Base-by-base conservation (phyloP, 306 rosid genomes). In the Sophora flavescens region DNA sequence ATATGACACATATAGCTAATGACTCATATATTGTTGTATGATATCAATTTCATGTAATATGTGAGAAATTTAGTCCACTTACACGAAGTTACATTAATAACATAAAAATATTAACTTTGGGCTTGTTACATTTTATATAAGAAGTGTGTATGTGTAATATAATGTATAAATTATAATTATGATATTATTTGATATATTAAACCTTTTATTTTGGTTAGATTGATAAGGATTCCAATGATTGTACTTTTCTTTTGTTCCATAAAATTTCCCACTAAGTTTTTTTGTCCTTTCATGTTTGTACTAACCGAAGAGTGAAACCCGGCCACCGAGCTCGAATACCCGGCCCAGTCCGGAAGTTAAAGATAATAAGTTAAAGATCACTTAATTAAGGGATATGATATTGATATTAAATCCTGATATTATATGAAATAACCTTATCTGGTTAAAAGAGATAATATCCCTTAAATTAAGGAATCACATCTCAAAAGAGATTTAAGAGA, bases 1-100 rank as follows among this genome's bases (percentile, higher is more conserved):
- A 78, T 76, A 50, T 8, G 32, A 44, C 32, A 4, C 45, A 73
- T 38, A 12, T 38, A 10, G 5, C 15, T 69, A 35, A 22, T 69
- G 11, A 1, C n/a, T 68, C 8, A 30, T n/a, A 36, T 17, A 13
- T 35, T 18, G 35, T 33, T 52, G 35, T 8, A 1, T 33, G 6
- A 52, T 52, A 8, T 45, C 1, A 7, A 44, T 68, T 47, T 7
- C 4, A n/a, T n/a, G 45, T 8, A 15, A 14, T 17, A 30, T 67
- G 16, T 14, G 38, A 53, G 18, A 35, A 18, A 53, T 36, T 15
- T 69, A 52, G 17, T 16, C 33, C 22, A 22, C 22, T 22, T 22
- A 22, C 22, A 22, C 22, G 1, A 22, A 22, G 22, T 22, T 22
- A 22, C 11, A 32, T 15, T 6, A 50, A 48, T 9, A 48, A 48